Evolutionary conservation across 176 grass and related monocot genomes (phyloP), one percentile per base, ranked within the genome.

Genomic region (Coix lacrymajobi): DNA sequence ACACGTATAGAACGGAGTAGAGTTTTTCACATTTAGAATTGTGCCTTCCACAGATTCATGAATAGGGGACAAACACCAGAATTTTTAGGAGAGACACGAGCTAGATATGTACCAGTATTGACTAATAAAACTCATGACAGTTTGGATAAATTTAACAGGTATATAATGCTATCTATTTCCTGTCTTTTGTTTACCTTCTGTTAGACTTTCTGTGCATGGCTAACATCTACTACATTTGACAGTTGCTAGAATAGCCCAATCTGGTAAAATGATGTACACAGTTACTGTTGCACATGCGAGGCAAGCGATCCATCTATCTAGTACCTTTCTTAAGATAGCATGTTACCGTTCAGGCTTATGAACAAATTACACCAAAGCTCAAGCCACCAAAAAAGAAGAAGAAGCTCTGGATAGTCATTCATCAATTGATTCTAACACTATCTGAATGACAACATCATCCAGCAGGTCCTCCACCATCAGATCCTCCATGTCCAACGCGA

Each of bases 401-500:
- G 15, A 12, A 68, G 19, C 31, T 83, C 26, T 22, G 48, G 48
- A 7, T 14, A 28, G 32, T 88, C 66, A 88, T 65, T 88, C 56
- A 10, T 81, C 83, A 22, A 85, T 89, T 4, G 88, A 89, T 61
- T 85, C 66, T 41, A 84, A 72, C 26, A 70, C 86, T 69, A 89
- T 87, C 7, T 94, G 84, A 68, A 98, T 74, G 33, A 95, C 77
- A 79, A 89, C 79, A 62, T 98, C 91, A 73, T 93, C 90, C 11
- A 98, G 26, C 71, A 98, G 71, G 34, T 98, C 92, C 71, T 98
- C 91, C 54, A 92, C 64, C 79, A 98, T 85, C 69, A 91, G 76
- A 76, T 93, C 92, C 67, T 93, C 92, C 73, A 93, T 32, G 30
- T 95, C 89, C 26, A 95, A 48, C 1, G 54, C 82, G 11, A 88